Percentiles rank a stretch among this genome's conserved stretches.
Conservation (phyloP, 495 filamentous ascomycete genomes). For the Neurospora sp. region DNA sequence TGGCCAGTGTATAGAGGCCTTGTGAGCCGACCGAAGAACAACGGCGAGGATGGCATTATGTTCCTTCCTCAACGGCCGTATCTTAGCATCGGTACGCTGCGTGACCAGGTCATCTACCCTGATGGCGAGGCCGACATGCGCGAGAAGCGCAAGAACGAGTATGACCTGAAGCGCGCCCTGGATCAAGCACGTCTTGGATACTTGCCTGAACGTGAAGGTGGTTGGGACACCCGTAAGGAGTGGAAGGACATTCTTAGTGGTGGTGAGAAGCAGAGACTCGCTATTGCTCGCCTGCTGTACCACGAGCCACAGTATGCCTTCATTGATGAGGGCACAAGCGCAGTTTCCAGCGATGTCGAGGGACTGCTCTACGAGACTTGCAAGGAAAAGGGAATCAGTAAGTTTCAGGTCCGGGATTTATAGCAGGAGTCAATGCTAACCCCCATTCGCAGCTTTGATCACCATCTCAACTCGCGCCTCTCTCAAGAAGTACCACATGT, state of each 20-base stretch:
- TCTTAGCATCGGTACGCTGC: slow-evolving; percentile 84
- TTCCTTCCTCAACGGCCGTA: slow-evolving; percentile 95
- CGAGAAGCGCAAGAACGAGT: slow-evolving; percentile 63
- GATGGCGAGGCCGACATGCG: slow-evolving; percentile 93
- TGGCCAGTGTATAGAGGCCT: slow-evolving; percentile 94
- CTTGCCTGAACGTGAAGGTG: slow-evolving; percentile 82
- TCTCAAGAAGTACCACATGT: slow-evolving; percentile 90
- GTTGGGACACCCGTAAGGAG: slow-evolving; percentile 93
- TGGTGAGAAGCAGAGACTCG: slow-evolving; percentile 96
- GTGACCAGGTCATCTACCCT: slow-evolving; percentile 97
- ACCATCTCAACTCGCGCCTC: slow-evolving; percentile 90
- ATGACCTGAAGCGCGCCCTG: slow-evolving; percentile 62
- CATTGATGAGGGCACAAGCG: slow-evolving; percentile 90
- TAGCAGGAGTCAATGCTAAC: slow-evolving; percentile 12
- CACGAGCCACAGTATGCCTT: slow-evolving; percentile 92
- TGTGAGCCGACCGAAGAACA: slow-evolving; percentile 69
- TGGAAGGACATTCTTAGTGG: slow-evolving; percentile 97
- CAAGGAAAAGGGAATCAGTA: slow-evolving; percentile 85
- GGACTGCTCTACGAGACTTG: slow-evolving; percentile 84
- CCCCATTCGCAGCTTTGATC: slow-evolving; percentile 50
- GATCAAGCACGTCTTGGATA: slow-evolving; percentile 81
- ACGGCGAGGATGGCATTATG: slow-evolving; percentile 90
- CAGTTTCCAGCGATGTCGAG: slow-evolving; percentile 89
- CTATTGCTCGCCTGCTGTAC: slow-evolving; percentile 80
- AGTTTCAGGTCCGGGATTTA: no score